Percentiles rank a stretch among this genome's conserved stretches.
Conservation (phyloP, 78 protist species). For the Pigoraptor vietnamica region DNA sequence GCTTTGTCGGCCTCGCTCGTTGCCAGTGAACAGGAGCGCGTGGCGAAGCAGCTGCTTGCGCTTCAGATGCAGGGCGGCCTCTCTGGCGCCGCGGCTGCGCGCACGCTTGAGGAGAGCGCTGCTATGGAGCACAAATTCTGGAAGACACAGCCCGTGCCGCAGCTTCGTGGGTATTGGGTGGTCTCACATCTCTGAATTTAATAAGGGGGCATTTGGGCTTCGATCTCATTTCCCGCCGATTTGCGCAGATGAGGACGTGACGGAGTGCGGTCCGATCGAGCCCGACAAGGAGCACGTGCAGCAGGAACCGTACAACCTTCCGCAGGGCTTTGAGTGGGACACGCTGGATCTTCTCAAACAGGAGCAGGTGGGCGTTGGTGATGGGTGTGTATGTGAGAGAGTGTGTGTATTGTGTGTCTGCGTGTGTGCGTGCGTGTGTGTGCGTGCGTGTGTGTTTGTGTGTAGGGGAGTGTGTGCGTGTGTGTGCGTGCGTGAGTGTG, state of each 20-base stretch:
- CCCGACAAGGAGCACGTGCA: conserved; percentile 43
- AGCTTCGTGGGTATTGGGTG: not conserved
- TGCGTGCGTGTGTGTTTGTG: too few relatives aligned
- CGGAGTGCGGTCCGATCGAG: conserved; percentile 64
- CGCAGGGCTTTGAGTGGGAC: conserved; percentile 81
- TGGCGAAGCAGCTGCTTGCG: too few relatives aligned
- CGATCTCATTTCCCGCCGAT: not conserved
- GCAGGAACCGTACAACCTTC: conserved; percentile 79
- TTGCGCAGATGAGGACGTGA: not conserved
- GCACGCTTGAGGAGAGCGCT: too few relatives aligned
- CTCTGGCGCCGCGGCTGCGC: too few relatives aligned
- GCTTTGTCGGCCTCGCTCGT: too few relatives aligned
- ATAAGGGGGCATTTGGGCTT: not conserved
- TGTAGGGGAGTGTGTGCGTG: too few relatives aligned
- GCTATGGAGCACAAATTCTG: conserved; percentile 70
- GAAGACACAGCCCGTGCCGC: conserved; percentile 90
- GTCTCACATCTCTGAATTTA: not conserved
- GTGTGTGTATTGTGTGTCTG: not conserved
- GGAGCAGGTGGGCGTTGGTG: conserved; percentile 25
- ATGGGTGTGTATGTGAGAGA: not conserved
- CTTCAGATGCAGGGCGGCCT: too few relatives aligned
- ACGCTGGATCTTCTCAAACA: conserved; percentile 48
- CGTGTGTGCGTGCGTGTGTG: too few relatives aligned
- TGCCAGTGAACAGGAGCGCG: too few relatives aligned
- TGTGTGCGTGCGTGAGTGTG: too few relatives aligned